Percentiles rank a stretch among this genome's conserved stretches.
Evolutionary conservation across 495 filamentous ascomycete genomes (phyloP).

Genomic region (Penicillium verhagenii): DNA sequence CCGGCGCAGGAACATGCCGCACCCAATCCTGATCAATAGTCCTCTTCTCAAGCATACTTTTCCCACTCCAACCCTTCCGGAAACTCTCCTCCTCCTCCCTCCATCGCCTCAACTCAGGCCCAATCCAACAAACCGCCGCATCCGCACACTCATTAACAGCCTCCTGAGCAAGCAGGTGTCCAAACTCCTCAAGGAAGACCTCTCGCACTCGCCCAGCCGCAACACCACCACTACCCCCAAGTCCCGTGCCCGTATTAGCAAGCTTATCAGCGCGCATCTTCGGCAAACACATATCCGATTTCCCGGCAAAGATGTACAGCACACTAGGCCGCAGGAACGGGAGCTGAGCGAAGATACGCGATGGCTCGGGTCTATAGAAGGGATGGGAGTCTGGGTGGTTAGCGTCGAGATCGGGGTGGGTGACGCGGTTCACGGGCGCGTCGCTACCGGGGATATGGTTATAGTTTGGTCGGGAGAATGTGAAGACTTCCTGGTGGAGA

Average conservation of each 20-base stretch:
- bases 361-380: conserved; percentile 77
- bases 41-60: conserved; percentile 52
- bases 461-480: conserved; percentile 57
- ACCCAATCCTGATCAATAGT: conserved; percentile 59
- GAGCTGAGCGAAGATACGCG: conserved; percentile 60
- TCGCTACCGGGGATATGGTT: conserved; percentile 33
- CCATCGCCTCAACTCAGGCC: conserved; percentile 62
- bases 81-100: conserved; percentile 60
- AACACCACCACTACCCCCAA: conserved; percentile 52
- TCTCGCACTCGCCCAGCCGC: conserved; percentile 66
- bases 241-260: conserved; percentile 42
- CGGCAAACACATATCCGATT: conserved; percentile 60
- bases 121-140: conserved; percentile 61
- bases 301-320: conserved; percentile 75
- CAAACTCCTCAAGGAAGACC: conserved; percentile 62
- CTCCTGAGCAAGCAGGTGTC: conserved; percentile 87
- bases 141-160: conserved; percentile 63
- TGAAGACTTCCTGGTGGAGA: conserved; percentile 62
- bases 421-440: conserved; percentile 39
- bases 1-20: conserved; percentile 45
- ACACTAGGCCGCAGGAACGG: conserved; percentile 72
- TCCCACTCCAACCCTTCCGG: conserved; percentile 50
- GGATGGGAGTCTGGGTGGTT: conserved; percentile 44
- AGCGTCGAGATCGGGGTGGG: conserved; percentile 48
- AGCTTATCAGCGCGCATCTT: conserved; percentile 46